phyloP scores from a whole-genome alignment of 1,139 yeast species.

The Zhuliangozyma blackwelliae region DNA sequence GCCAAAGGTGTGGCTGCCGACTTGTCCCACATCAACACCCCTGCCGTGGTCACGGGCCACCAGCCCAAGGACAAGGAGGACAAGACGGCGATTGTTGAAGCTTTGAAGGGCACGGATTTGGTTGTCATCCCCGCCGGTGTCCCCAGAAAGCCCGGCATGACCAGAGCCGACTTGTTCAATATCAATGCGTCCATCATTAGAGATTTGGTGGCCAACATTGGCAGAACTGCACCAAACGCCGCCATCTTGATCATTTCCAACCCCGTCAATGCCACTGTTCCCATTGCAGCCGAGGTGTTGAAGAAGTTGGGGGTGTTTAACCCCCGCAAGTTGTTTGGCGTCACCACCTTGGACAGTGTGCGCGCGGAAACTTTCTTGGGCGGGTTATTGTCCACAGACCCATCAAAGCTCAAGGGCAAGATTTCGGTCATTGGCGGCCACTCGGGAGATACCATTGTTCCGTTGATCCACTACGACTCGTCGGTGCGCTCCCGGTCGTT shows the following conservation, averaged over 20 bases:
- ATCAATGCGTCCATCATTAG: slow-evolving; percentile 68
- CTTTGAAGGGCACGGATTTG: slow-evolving; percentile 53
- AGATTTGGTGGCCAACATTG: slow-evolving; percentile 55
- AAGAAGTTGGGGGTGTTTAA: slow-evolving; percentile 58
- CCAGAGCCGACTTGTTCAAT: slow-evolving; percentile 71
- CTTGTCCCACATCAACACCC: slow-evolving; percentile 64
- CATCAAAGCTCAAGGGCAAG: slow-evolving; percentile 40
- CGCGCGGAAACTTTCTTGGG: slow-evolving; percentile 66
- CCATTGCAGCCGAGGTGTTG: slow-evolving; percentile 70
- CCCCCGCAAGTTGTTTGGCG: slow-evolving; percentile 65
- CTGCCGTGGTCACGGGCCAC: slow-evolving; percentile 53
- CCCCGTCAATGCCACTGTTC: slow-evolving; percentile 74
- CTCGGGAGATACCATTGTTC: slow-evolving; percentile 74
- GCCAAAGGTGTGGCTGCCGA: slow-evolving; percentile 74
- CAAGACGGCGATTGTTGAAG: slow-evolving; percentile 41
- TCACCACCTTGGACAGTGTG: slow-evolving; percentile 67
- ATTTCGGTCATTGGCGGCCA: slow-evolving; percentile 72
- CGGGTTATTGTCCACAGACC: slow-evolving; percentile 31
- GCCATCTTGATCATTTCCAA: slow-evolving; percentile 65
- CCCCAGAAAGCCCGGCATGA: slow-evolving; percentile 78
- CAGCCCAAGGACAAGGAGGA: slow-evolving; percentile 51
- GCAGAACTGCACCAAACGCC: slow-evolving; percentile 57
- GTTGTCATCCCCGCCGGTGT: slow-evolving; percentile 81
- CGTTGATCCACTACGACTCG: slow-evolving; percentile 32
- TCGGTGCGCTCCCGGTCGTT: slow-evolving; percentile 27